Evolutionary conservation across 176 grass and related monocot genomes (phyloP).

Genomic region (Juncus effusus): DNA sequence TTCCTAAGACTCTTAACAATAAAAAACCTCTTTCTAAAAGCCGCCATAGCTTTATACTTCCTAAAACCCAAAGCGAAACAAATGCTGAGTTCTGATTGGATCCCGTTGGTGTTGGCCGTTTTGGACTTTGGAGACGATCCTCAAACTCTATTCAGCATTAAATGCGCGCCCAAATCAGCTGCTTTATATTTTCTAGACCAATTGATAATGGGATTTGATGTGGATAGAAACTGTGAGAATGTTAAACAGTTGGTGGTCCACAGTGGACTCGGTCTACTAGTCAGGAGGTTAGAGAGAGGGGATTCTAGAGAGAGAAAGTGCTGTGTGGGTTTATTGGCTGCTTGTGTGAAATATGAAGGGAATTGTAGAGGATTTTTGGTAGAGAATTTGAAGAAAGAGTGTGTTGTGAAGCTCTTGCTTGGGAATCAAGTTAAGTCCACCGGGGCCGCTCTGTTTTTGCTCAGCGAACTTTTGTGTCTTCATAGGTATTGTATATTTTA

Average conservation of each 20-base stretch:
- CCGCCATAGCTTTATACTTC: constrained; percentile 68
- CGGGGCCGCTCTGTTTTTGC: constrained; percentile 59
- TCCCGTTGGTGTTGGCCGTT: constrained; percentile 67
- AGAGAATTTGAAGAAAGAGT: constrained; percentile 74
- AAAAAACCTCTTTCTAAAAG: constrained; percentile 61
- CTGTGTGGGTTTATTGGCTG: constrained; percentile 60
- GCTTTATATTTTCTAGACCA: constrained; percentile 91
- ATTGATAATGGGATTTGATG: constrained; percentile 79
- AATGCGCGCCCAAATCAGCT: constrained; percentile 65
- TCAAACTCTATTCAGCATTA: constrained; percentile 57
- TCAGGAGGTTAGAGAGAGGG: constrained; percentile 53
- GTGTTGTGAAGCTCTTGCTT: constrained; percentile 63
- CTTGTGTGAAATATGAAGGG: constrained; percentile 83
- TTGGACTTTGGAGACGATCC: constrained; percentile 69
- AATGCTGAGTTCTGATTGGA: constrained; percentile 92
- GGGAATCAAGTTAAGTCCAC: constrained; percentile 67
- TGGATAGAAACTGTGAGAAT: constrained; percentile 91
- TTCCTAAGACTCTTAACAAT: constrained; percentile 84
- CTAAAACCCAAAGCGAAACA: constrained; percentile 96
- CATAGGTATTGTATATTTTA: constrained; percentile 49
- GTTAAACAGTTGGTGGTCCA: constrained; percentile 86
- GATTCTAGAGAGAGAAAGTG: constrained; percentile 55
- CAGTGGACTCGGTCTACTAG: constrained; percentile 78
- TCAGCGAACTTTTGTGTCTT: constrained; percentile 81
- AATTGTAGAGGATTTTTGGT: constrained; percentile 71